These are phyloP conservation scores for Geranomyces michiganensis DNA, from an alignment of 192 early-diverging fungal species.

Conservation along the genomic window DNA sequence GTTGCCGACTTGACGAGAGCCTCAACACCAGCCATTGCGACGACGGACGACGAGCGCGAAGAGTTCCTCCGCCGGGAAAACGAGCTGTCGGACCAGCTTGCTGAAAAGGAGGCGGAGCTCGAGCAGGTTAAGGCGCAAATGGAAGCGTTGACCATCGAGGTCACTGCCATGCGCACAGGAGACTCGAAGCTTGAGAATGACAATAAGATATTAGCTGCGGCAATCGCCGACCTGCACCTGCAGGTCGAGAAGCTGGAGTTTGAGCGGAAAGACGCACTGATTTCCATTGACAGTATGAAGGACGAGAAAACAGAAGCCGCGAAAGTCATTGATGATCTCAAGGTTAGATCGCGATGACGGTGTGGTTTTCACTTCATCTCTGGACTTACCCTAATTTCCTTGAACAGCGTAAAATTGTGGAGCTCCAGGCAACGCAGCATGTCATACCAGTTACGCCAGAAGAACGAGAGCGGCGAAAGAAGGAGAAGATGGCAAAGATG, in stretches of 20 bases:
- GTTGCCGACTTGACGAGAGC: constrained; percentile 58
- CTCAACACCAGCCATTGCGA: constrained; percentile 73
- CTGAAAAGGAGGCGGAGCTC: constrained; percentile 89
- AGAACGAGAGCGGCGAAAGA: constrained; percentile 78
- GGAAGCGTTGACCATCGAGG: constrained; percentile 72
- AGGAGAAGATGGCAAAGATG: constrained; percentile 84
- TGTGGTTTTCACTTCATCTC: neutral
- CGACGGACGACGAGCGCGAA: constrained; percentile 90
- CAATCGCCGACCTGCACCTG: constrained; percentile 77
- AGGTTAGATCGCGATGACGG: constrained; percentile 47
- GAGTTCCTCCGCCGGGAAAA: constrained; percentile 95
- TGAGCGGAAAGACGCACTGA: constrained; percentile 84
- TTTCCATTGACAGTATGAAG: constrained; percentile 86
- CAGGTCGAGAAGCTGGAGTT: constrained; percentile 88
- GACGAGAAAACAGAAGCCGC: constrained; percentile 82
- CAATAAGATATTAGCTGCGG: constrained; percentile 72
- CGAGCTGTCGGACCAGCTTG: constrained; percentile 90
- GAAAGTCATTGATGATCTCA: constrained; percentile 74
- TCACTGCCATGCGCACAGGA: constrained; percentile 68
- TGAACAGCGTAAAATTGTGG: constrained; percentile 50
- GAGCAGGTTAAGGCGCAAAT: constrained; percentile 60
- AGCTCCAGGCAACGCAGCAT: constrained; percentile 41
- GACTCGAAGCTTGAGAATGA: constrained; percentile 49
- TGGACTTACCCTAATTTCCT: constrained; percentile 28
- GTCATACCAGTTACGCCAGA: constrained; percentile 44